phyloP scores from a whole-genome alignment of 2,329 filamentous ascomycete genomes.

The Didymella segeticola region DNA sequence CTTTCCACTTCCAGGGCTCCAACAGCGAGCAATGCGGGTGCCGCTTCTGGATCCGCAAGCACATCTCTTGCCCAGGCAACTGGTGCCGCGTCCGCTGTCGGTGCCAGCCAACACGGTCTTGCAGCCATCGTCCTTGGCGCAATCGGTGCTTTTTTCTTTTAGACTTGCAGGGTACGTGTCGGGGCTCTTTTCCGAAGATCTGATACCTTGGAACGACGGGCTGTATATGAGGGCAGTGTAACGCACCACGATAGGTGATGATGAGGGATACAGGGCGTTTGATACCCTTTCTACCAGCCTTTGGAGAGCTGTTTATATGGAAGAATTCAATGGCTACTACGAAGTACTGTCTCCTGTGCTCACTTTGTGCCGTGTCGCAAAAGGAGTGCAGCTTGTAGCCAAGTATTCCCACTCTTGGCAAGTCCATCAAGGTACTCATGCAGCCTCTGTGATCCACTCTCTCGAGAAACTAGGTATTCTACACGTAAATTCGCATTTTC shows the following conservation, averaged over 20 bases:
- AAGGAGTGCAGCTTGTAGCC: background rate
- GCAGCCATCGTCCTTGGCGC: constrained; percentile 13
- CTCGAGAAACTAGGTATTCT: too few relatives aligned
- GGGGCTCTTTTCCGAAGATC: background rate
- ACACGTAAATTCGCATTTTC: too few relatives aligned
- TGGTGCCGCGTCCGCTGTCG: constrained; percentile 10
- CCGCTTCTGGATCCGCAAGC: constrained; percentile 8
- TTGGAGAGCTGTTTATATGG: too few relatives aligned
- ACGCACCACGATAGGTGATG: background rate
- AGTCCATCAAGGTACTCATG: constrained; percentile 13
- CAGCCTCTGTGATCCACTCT: background rate
- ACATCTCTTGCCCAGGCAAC: constrained; percentile 13
- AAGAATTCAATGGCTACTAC: background rate
- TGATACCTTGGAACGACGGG: background rate
- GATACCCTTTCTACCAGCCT: background rate
- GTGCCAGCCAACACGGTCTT: constrained; percentile 2
- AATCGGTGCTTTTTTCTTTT: constrained; percentile 19
- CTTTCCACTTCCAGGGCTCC: constrained; percentile 8
- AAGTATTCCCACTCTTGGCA: constrained; percentile 9
- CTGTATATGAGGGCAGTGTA: background rate
- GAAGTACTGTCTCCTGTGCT: too few relatives aligned
- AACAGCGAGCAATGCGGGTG: constrained; percentile 2
- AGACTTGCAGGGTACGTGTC: background rate
- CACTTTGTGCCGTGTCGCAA: background rate
- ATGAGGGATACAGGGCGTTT: background rate